Evolutionary conservation across 805 yeast genomes (phyloP).

Genomic region (Ogataea methylovora): DNA sequence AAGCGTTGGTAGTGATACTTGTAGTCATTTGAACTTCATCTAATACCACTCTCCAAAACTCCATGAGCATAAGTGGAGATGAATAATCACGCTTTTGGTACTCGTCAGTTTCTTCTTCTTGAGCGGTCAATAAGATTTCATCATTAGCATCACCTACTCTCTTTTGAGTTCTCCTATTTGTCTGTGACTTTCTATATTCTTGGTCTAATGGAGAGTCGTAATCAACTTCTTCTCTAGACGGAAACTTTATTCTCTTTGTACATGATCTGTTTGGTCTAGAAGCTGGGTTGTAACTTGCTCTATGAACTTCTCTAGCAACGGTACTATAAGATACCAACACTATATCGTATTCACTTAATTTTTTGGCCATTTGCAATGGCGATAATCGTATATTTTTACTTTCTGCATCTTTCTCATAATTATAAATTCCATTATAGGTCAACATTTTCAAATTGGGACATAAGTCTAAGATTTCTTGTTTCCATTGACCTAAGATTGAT

Average conservation of each 20-base stretch:
- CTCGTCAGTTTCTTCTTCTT: constrained; percentile 11
- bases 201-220: constrained; percentile 3
- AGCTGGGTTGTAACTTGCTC: constrained; percentile 65
- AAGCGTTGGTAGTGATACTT: constrained; percentile 63
- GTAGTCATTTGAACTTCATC: constrained; percentile 96
- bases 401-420: constrained; percentile 27
- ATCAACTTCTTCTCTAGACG: constrained; percentile 4
- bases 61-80: constrained; percentile 73
- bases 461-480: constrained; percentile 51
- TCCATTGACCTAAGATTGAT: constrained; percentile 82
- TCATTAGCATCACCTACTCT: constrained; percentile 2
- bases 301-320: constrained; percentile 68
- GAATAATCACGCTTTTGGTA: constrained; percentile 46
- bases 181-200: not conserved
- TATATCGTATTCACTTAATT: constrained; percentile 58
- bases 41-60: constrained; percentile 83
- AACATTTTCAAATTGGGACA: constrained; percentile 58
- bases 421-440: constrained; percentile 52
- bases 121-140: constrained; percentile 4
- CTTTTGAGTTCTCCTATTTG: not conserved
- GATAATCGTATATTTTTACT: constrained; percentile 10
- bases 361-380: constrained; percentile 38
- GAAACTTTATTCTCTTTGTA: constrained; percentile 19
- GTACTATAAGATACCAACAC: constrained; percentile 73
- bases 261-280: constrained; percentile 37